These are phyloP conservation scores for Thuja plicata DNA, from an alignment of 83 land plant species.

Conservation along the genomic window DNA sequence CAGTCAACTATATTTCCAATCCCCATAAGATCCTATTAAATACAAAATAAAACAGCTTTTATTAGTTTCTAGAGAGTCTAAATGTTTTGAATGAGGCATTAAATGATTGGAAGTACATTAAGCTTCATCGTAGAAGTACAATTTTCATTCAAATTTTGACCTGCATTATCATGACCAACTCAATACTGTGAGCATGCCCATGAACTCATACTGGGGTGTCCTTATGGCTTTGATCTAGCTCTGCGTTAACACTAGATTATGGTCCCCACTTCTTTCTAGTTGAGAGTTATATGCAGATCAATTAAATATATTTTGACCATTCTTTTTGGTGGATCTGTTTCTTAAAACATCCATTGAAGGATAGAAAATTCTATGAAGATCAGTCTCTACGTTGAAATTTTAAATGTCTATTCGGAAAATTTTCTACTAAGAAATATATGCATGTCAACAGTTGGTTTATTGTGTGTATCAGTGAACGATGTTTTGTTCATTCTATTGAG, in stretches of 20 bases:
- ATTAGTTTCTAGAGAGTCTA: background rate
- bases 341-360: background rate
- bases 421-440: background rate
- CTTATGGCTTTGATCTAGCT: background rate
- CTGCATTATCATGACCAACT: background rate
- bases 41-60: background rate
- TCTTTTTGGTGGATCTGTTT: background rate
- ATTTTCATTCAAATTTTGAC: background rate
- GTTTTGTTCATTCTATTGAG: too few relatives aligned
- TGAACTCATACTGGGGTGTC: background rate
- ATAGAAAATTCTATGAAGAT: background rate
- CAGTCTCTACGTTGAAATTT: background rate
- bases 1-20: background rate
- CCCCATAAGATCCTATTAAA: background rate
- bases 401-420: background rate
- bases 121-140: background rate
- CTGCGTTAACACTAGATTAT: background rate
- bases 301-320: background rate
- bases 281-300: background rate
- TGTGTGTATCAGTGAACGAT: background rate
- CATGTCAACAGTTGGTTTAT: background rate
- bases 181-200: background rate
- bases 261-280: background rate
- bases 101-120: background rate
- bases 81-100: background rate